Conservation (phyloP, 2,329 filamentous ascomycete genomes). For the Penicillium sp. region DNA sequence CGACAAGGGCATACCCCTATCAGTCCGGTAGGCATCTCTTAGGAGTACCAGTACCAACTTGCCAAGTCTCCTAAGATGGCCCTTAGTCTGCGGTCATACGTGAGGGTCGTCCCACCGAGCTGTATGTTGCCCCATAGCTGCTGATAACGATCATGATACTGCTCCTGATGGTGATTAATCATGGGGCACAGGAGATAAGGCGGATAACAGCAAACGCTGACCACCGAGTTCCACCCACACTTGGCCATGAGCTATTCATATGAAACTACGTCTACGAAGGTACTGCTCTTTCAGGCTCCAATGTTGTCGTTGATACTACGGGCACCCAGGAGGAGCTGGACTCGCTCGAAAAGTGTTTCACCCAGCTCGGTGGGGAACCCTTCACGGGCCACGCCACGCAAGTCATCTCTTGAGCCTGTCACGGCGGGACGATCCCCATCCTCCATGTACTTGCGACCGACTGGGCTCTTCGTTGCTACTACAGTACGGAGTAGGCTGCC, state of each 20-base stretch:
- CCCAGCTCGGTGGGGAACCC: not conserved
- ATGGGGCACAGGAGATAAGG: constrained; percentile 4
- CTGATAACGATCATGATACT: not conserved
- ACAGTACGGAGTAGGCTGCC: not conserved
- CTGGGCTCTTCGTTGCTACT: not conserved
- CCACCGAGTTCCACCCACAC: not conserved
- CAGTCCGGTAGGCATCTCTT: not conserved
- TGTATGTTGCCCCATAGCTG: not conserved
- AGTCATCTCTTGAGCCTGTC: constrained; percentile 16
- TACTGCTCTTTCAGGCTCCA: not conserved
- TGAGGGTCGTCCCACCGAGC: not conserved
- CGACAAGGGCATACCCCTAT: not conserved
- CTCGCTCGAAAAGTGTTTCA: not conserved
- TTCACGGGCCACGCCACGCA: not conserved
- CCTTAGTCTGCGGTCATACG: not conserved
- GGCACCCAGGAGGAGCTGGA: not conserved
- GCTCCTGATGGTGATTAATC: not conserved
- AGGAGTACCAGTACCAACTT: not conserved
- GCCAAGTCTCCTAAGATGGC: not conserved
- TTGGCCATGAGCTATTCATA: not conserved
- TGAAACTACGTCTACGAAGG: not conserved
- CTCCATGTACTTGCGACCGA: not conserved
- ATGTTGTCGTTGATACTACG: not conserved
- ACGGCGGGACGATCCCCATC: constrained; percentile 15
- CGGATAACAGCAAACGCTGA: not conserved